A percentile compares a stretch with the other conserved stretches of the same genome.
These are phyloP conservation scores for Scenedesmus sp. DNA, from an alignment of 163 green algal genomes.

Conservation along the genomic window DNA sequence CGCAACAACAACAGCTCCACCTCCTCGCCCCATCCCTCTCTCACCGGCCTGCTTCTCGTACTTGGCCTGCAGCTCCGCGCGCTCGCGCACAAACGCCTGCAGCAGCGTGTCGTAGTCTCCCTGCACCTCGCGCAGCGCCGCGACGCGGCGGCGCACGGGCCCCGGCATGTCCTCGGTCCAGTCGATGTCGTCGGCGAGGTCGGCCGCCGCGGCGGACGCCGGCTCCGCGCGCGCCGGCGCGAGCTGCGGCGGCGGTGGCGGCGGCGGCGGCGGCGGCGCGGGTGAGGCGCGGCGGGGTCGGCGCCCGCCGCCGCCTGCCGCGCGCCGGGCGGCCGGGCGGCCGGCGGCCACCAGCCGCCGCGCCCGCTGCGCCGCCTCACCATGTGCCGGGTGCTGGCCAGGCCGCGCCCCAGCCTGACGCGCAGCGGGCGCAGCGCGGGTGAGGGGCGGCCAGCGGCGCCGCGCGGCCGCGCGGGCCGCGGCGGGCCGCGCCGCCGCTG, in stretches of 20 bases:
- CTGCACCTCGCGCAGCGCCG: conserved; percentile 79
- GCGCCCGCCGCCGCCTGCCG: too few relatives aligned
- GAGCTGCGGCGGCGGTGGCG: background rate
- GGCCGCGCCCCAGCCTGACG: background rate
- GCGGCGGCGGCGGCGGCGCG: background rate
- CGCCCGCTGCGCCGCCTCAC: background rate
- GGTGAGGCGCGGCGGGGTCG: background rate
- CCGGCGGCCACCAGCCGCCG: background rate
- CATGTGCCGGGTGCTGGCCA: background rate
- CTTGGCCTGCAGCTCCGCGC: conserved; percentile 80
- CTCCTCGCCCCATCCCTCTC: conserved; percentile 6
- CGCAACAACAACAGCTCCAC: background rate
- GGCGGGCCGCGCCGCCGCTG: too few relatives aligned
- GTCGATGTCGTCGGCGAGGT: conserved; percentile 43
- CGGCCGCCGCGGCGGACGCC: too few relatives aligned
- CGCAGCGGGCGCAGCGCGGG: too few relatives aligned
- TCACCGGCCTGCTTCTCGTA: conserved; percentile 83
- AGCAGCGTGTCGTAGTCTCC: conserved; percentile 77
- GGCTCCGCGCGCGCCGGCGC: conserved; percentile 2
- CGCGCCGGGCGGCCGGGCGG: too few relatives aligned
- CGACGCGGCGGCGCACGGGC: conserved; percentile 69
- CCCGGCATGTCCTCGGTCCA: conserved; percentile 49
- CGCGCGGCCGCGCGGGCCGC: too few relatives aligned
- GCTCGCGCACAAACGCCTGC: conserved; percentile 79
- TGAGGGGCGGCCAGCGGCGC: too few relatives aligned